phyloP scores from a whole-genome alignment of 768 basidiomycete species.

The Trametes sanguinea region DNA sequence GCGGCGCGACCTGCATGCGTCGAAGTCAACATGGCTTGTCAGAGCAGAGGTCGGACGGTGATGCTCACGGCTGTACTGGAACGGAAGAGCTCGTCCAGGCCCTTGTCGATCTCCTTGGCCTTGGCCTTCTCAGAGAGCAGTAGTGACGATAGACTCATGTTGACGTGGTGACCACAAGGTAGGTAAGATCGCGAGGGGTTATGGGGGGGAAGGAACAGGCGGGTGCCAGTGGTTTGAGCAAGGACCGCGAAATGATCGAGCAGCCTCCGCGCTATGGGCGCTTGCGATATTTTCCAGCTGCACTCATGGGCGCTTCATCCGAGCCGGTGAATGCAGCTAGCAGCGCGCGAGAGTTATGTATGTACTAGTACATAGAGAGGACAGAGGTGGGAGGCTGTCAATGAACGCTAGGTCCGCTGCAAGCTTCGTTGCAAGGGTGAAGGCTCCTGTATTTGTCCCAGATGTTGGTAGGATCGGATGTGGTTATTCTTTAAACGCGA shows the following conservation, averaged over 20 bases:
- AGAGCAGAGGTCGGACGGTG: constrained; percentile 7
- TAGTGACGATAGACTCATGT: constrained; percentile 60
- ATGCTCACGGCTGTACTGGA: constrained; percentile 32
- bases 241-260: not conserved
- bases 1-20: constrained; percentile 1
- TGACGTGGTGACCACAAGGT: not conserved
- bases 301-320: not conserved
- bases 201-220: too few species aligned
- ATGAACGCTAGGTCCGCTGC: too few species aligned
- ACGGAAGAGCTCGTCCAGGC: constrained; percentile 43
- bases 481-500: too few species aligned
- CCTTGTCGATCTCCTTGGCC: constrained; percentile 48
- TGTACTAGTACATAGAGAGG: too few species aligned
- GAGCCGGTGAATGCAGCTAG: not conserved
- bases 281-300: not conserved
- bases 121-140: constrained; percentile 43
- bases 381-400: too few species aligned
- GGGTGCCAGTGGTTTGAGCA: not conserved
- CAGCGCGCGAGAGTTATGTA: too few species aligned
- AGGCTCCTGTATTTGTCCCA: too few species aligned
- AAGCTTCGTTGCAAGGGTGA: too few species aligned
- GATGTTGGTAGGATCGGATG: too few species aligned
- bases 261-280: not conserved
- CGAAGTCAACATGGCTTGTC: not conserved
- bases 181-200: too few species aligned